A percentile compares a stretch with the other conserved stretches of the same genome.
phyloP scores from a whole-genome alignment of 73 alveolate species.

The Paramecium octaurelia region DNA sequence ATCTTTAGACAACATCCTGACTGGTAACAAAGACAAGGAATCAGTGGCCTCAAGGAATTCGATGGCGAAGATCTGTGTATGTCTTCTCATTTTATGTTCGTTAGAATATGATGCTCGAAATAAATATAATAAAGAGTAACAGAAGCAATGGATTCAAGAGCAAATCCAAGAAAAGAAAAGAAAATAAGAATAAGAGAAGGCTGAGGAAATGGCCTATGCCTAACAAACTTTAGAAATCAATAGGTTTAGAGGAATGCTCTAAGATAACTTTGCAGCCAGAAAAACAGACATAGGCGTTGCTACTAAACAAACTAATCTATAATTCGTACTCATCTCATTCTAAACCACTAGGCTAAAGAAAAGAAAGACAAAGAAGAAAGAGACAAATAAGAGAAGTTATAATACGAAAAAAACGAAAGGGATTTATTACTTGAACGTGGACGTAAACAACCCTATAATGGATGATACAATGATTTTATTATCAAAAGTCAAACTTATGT shows the following conservation, averaged over 20 bases:
- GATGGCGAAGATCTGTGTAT: constrained; percentile 50
- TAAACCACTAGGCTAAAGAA: constrained; percentile 10
- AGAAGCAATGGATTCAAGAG: constrained; percentile 23
- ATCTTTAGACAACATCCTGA: constrained; percentile 18
- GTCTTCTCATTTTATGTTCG: not conserved
- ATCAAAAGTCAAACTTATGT: not conserved
- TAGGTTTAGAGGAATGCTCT: constrained; percentile 47
- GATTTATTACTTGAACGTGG: not conserved
- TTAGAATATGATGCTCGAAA: constrained; percentile 41
- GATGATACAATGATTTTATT: not conserved
- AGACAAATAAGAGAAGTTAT: not conserved
- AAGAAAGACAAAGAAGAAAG: constrained; percentile 37
- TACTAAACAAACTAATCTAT: not conserved
- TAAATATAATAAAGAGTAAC: constrained; percentile 32
- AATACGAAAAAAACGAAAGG: not conserved
- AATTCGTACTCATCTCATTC: not conserved
- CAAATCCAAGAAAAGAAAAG: constrained; percentile 18
- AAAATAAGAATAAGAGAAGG: constrained; percentile 29
- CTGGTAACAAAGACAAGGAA: constrained; percentile 19
- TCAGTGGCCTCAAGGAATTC: constrained; percentile 34
- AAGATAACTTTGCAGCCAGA: constrained; percentile 19
- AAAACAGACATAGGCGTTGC: constrained; percentile 45
- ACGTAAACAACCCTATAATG: not conserved
- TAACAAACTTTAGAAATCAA: constrained; percentile 28
- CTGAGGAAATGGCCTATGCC: constrained; percentile 46